These are phyloP conservation scores for Trichosporon sp. DNA, from an alignment of 1,284 basidiomycete genomes.

Conservation along the genomic window DNA sequence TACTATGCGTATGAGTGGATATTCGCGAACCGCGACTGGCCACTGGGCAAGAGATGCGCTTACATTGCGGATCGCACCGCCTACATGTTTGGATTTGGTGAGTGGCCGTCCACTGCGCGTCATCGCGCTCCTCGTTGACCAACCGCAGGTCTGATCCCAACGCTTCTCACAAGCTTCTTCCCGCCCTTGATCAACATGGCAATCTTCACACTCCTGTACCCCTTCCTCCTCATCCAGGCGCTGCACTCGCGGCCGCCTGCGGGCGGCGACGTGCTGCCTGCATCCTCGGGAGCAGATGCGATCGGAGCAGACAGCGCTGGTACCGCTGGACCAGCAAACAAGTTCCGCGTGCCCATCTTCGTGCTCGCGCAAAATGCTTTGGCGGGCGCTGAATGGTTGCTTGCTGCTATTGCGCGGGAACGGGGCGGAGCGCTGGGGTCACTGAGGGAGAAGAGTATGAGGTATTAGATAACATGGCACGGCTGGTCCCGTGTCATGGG, in stretches of 20 bases:
- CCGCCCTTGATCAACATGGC: slow-evolving; percentile 46
- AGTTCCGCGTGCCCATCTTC: slow-evolving; percentile 32
- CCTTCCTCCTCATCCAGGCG: slow-evolving; percentile 45
- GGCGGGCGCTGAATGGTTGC: slow-evolving; percentile 32
- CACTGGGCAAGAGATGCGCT: slow-evolving; percentile 30
- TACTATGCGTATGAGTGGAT: slow-evolving; percentile 49
- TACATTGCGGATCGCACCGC: slow-evolving; percentile 40
- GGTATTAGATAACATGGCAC: too few species aligned
- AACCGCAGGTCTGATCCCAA: slow-evolving; percentile 36
- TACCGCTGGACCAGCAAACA: background rate
- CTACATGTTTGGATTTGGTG: slow-evolving; percentile 48
- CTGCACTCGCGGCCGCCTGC: slow-evolving; percentile 38
- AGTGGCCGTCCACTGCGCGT: too few species aligned
- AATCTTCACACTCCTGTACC: slow-evolving; percentile 46
- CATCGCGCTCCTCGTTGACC: background rate
- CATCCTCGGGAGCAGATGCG: background rate
- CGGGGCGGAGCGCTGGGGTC: slow-evolving; percentile 6
- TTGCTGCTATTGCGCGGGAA: slow-evolving; percentile 32
- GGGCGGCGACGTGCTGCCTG: slow-evolving; percentile 18
- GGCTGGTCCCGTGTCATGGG: too few species aligned
- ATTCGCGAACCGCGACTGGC: slow-evolving; percentile 38
- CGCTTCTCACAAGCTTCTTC: slow-evolving; percentile 41
- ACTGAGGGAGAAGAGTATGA: background rate
- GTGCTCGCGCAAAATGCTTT: slow-evolving; percentile 38
- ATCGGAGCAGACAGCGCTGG: background rate